Conservation (phyloP, 1,139 yeast species). For the Pichia cactophila region DNA sequence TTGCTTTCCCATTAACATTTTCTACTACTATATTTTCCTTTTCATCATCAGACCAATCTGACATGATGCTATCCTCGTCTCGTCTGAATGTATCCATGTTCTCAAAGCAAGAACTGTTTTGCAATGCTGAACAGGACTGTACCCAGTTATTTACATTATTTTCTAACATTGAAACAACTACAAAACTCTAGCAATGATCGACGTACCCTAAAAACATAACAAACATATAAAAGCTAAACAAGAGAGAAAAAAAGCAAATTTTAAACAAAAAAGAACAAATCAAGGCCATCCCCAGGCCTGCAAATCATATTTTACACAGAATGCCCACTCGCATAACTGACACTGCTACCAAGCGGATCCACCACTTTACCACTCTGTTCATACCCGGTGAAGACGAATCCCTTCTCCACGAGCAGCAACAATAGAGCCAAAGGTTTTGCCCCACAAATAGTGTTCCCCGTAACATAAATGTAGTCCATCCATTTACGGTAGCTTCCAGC, state of each 20-base stretch:
- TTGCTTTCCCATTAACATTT: background rate
- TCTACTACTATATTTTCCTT: background rate
- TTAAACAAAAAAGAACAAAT: background rate
- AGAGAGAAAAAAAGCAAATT: background rate
- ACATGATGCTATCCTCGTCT: background rate
- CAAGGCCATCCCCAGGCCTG: background rate
- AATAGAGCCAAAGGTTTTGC: conserved; percentile 71
- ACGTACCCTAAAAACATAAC: background rate
- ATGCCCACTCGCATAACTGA: conserved; percentile 84
- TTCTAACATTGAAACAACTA: background rate
- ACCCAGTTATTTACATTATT: background rate
- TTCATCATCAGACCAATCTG: background rate
- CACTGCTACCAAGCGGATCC: conserved; percentile 59
- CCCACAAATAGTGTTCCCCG: conserved; percentile 93
- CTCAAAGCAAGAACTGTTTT: background rate
- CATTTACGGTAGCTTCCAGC: conserved; percentile 49
- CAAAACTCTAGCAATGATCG: background rate
- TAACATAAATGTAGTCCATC: conserved; percentile 53
- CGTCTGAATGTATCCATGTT: conserved; percentile 2
- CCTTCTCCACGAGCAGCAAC: conserved; percentile 42
- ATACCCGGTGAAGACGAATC: conserved; percentile 72
- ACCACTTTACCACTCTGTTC: conserved; percentile 63
- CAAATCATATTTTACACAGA: conserved; percentile 29
- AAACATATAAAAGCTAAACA: background rate
- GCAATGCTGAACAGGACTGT: background rate